Evolutionary conservation across 2,329 filamentous ascomycete genomes (phyloP).

Genomic region (Curvularia verruculosa): DNA sequence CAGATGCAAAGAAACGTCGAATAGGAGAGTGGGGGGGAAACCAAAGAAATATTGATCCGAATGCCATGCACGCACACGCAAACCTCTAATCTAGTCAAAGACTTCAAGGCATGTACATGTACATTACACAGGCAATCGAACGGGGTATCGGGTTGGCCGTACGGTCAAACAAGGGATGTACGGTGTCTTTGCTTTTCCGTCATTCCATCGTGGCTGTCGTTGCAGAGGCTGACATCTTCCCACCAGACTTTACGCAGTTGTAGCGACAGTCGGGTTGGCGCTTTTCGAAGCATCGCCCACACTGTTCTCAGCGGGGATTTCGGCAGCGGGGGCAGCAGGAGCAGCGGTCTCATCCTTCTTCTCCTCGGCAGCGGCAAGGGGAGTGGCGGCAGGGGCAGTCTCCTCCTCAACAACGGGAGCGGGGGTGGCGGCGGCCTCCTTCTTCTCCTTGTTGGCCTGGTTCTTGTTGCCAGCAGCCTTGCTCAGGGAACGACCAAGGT

Average conservation of each 20-base stretch:
- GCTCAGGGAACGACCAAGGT: conserved; percentile 60
- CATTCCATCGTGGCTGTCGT: conserved; percentile 52
- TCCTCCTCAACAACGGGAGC: conserved; percentile 43
- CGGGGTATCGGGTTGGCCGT: conserved; percentile 45
- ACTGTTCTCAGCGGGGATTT: conserved; percentile 47
- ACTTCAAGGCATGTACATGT: conserved; percentile 30
- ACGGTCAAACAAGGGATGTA: conserved; percentile 49
- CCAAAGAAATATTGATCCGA: conserved; percentile 42
- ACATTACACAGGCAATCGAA: too few relatives aligned
- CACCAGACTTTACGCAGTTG: conserved; percentile 53
- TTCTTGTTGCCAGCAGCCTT: conserved; percentile 49
- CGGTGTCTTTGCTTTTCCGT: conserved; percentile 52
- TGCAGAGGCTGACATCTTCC: conserved; percentile 46
- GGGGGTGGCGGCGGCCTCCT: conserved; percentile 36
- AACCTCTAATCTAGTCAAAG: conserved; percentile 30
- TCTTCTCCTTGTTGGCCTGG: conserved; percentile 48
- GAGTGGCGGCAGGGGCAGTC: conserved; percentile 29
- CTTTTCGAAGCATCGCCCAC: conserved; percentile 51
- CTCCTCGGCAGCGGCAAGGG: conserved; percentile 29
- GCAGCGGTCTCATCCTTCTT: conserved; percentile 35
- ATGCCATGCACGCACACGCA: too few relatives aligned
- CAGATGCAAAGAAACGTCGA: conserved; percentile 30
- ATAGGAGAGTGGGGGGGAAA: conserved; percentile 43
- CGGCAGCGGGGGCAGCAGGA: conserved; percentile 25
- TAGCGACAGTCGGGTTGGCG: conserved; percentile 46